phyloP scores from a whole-genome alignment of 2,329 filamentous ascomycete species.

The Talaromyces sp. region DNA sequence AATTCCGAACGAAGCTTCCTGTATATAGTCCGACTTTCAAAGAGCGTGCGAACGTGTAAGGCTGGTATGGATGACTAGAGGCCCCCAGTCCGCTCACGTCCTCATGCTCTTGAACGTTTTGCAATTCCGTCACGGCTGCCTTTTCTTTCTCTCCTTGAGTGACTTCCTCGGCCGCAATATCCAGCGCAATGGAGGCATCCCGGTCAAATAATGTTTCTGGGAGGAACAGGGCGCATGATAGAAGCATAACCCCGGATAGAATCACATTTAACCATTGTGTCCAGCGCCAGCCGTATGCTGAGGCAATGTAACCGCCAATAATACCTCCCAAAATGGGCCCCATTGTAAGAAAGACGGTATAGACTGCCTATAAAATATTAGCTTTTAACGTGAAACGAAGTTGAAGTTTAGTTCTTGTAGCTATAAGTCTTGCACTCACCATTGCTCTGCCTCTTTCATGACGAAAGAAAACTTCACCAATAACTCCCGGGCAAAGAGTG shows the following conservation, averaged over 20 bases:
- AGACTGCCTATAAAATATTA: background rate
- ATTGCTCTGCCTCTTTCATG: background rate
- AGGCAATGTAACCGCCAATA: background rate
- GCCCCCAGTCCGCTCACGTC: background rate
- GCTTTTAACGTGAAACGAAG: background rate
- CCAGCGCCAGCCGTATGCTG: background rate
- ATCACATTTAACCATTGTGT: constrained; percentile 3
- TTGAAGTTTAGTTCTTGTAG: background rate
- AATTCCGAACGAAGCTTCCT: background rate
- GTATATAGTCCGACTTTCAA: background rate
- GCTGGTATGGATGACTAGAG: background rate
- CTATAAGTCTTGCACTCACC: background rate
- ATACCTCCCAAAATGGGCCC: background rate
- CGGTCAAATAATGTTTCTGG: background rate
- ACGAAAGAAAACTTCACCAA: background rate
- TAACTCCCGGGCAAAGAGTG: background rate
- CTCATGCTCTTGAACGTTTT: background rate
- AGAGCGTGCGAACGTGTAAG: background rate
- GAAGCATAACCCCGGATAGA: background rate
- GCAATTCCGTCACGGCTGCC: background rate
- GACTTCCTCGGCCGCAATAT: background rate
- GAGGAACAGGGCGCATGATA: background rate
- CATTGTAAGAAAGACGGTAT: background rate
- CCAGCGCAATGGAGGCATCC: background rate
- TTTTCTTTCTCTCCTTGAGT: background rate